Conservation (phyloP, 2,329 filamentous ascomycete genomes). For the Botrytis cinerea region DNA sequence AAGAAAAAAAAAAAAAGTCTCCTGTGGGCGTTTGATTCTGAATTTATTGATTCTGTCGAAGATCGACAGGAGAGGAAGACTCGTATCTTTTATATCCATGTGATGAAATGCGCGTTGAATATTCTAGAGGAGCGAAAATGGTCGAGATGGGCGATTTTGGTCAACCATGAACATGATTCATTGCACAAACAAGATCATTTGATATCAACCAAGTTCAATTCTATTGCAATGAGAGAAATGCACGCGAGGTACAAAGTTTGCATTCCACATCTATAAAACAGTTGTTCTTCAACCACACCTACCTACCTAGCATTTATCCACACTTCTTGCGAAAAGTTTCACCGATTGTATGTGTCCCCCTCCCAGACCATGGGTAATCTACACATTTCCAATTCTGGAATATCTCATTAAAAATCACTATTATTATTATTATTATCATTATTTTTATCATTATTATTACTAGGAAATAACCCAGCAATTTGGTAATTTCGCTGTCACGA, state of each 20-base stretch:
- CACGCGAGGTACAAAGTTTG: background rate
- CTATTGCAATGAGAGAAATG: background rate
- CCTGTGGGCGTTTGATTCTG: background rate
- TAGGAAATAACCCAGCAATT: too few relatives aligned
- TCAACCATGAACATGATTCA: background rate
- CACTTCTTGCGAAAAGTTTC: background rate
- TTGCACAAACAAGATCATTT: background rate
- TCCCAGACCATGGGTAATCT: too few relatives aligned
- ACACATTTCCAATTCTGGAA: background rate
- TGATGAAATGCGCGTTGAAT: too few relatives aligned
- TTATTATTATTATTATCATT: too few relatives aligned
- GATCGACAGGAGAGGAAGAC: background rate
- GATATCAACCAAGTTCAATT: accelerated
- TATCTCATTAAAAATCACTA: too few relatives aligned
- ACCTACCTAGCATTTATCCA: background rate
- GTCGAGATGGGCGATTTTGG: background rate
- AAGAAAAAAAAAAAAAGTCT: background rate
- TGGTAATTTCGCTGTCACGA: background rate
- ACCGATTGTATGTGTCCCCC: too few relatives aligned
- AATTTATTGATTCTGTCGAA: background rate
- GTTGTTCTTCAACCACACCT: background rate
- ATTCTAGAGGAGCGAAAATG: too few relatives aligned
- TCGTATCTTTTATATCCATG: background rate
- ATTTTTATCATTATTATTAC: too few relatives aligned
- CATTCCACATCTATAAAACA: background rate